Conservation (phyloP, 805 yeast species). For the Phaffomyces opuntiae region DNA sequence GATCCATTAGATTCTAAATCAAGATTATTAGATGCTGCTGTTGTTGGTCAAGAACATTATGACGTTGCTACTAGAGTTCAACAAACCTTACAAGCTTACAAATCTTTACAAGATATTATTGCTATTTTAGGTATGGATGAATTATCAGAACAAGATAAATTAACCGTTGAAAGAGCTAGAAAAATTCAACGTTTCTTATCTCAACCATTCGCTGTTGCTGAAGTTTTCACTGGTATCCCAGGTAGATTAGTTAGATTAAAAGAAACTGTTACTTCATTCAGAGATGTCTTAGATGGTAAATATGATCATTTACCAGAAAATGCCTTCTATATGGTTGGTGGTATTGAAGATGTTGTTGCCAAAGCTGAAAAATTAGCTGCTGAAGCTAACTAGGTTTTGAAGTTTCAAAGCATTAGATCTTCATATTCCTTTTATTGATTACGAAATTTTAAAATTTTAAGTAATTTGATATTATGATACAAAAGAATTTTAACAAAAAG, state of each 20-base stretch:
- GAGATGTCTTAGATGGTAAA: slow-evolving; percentile 96
- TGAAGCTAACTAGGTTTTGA: slow-evolving; percentile 55
- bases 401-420: neutral
- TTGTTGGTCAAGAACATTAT: slow-evolving; percentile 99
- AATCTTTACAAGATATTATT: slow-evolving; percentile 99
- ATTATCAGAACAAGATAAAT: slow-evolving; percentile 96
- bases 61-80: slow-evolving; percentile 91
- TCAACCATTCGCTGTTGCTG: slow-evolving; percentile 99
- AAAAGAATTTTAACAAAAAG: slow-evolving; percentile 4
- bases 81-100: slow-evolving; percentile 98
- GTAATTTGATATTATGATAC: slow-evolving; percentile 5
- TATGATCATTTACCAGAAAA: slow-evolving; percentile 98
- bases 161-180: slow-evolving; percentile 99
- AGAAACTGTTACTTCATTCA: slow-evolving; percentile 93
- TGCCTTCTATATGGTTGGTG: slow-evolving; percentile 99
- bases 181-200: slow-evolving; percentile 99
- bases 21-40: slow-evolving; percentile 93
- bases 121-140: slow-evolving; percentile 99
- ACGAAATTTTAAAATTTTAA: neutral
- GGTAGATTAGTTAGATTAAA: slow-evolving; percentile 96
- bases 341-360: slow-evolving; percentile 96
- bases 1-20: slow-evolving; percentile 99
- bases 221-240: slow-evolving; percentile 99
- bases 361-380: slow-evolving; percentile 99
- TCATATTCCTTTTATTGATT: slow-evolving; percentile 5